phyloP scores from a whole-genome alignment of 805 yeast species.

The Wickerhamiella sergipiensis region DNA sequence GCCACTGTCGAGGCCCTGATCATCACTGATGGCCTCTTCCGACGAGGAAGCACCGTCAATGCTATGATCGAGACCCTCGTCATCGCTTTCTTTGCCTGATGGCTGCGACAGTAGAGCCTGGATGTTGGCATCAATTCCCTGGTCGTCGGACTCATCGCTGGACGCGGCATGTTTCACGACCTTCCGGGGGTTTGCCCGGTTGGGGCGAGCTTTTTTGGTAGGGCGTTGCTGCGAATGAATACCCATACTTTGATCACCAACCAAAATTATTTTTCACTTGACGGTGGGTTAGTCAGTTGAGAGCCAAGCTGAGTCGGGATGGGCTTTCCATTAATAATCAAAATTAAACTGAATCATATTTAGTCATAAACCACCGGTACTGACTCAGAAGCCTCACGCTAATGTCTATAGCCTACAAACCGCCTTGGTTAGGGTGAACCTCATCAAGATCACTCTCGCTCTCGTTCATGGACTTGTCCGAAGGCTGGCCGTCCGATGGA shows the following conservation, averaged over 20 bases:
- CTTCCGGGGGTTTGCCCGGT: not conserved
- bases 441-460: conserved; percentile 18
- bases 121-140: not conserved
- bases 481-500: conserved; percentile 10
- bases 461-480: conserved; percentile 1
- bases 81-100: not conserved
- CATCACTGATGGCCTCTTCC: conserved; percentile 13
- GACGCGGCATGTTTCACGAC: not conserved
- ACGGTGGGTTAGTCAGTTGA: not conserved
- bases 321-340: too few species aligned
- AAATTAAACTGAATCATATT: too few species aligned
- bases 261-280: not conserved
- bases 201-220: not conserved
- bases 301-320: not conserved
- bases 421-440: conserved; percentile 11
- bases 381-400: too few species aligned
- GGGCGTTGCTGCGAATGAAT: not conserved
- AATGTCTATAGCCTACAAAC: not conserved
- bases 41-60: not conserved
- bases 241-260: not conserved
- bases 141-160: not conserved
- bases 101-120: not conserved
- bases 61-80: not conserved
- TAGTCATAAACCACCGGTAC: too few species aligned
- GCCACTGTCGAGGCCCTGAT: conserved; percentile 13